Base-by-base conservation (phyloP, 1,284 basidiomycete genomes). In the Fomitopsis palustris region DNA sequence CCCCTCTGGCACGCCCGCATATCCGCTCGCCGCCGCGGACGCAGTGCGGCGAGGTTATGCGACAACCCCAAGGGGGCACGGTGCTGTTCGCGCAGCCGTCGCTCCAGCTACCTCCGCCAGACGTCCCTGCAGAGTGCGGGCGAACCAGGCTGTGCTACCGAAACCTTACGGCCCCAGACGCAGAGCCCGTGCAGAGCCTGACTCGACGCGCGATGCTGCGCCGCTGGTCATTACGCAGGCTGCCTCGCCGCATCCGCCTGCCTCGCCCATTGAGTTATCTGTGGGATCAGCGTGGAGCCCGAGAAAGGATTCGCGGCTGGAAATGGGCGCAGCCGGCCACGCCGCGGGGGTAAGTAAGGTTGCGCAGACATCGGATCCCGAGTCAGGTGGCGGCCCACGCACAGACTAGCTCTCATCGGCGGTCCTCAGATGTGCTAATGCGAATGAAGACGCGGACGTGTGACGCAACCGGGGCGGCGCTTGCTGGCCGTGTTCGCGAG, bases 221-320 rank as follows among this genome's bases (percentile, higher is more conserved):
- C 45, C 45, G 45, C 45, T 47, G 25, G 45, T 29, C 45, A 47
- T 47, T 42, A 29, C 45, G 45, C 25, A 47, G 45, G 45, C 45
- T 29, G 45, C 45, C 45, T 47, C 45, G 45, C 45, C 45, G 45
- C 45, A 47, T 47, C 45, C 45, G 45, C 45, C 45, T 47, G 45
- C 7, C 45, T 17, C 25, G 45, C 14, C 25, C 45, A 47, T 47
- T 47, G 45, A 47, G 45, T 25, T 47, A 47, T 47, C 45, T 27
- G 45, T 25, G 45, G 8, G 45, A 47, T 47, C 45, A 47, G 45
- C 45, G 45, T 47, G 45, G 45, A 47, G 45, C 45, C 45, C 45
- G 45, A 47, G 45, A 27, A 29, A 47, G 45, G 45, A 27, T 47
- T 47, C 45, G 45, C 45, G 45, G 25, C 45, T 47, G 45, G 25